Percentiles rank a stretch among this genome's conserved stretches.
phyloP scores from a whole-genome alignment of 2,329 filamentous ascomycete genomes.

The Pezicula radicicola region DNA sequence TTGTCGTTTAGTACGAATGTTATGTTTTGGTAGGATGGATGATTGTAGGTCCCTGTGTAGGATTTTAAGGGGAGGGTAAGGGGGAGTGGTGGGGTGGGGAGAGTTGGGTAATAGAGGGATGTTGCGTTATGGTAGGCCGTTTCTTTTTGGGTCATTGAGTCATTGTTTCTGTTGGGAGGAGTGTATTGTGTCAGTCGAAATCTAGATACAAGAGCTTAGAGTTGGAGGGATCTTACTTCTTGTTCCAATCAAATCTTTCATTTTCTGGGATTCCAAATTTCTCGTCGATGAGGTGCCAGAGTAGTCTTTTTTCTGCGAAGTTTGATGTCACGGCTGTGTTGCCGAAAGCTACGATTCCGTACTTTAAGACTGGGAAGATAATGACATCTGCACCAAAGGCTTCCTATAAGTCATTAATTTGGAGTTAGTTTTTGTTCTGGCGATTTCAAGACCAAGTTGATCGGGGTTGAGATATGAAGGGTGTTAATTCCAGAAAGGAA shows the following conservation, averaged over 20 bases:
- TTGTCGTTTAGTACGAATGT: slow-evolving; percentile 13
- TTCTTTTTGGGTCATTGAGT: slow-evolving; percentile 10
- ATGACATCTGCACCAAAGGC: slow-evolving; percentile 41
- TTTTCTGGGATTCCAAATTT: slow-evolving; percentile 31
- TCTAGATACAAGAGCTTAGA: not conserved
- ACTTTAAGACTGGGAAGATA: slow-evolving; percentile 41
- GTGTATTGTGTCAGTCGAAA: not conserved
- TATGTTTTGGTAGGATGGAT: slow-evolving; percentile 36
- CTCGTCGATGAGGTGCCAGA: slow-evolving; percentile 39
- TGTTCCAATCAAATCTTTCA: slow-evolving; percentile 34
- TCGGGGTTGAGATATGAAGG: too few species aligned
- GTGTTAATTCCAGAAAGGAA: too few species aligned
- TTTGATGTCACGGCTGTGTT: slow-evolving; percentile 43
- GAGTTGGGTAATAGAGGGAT: slow-evolving; percentile 34
- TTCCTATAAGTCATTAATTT: slow-evolving; percentile 12
- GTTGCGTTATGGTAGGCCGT: slow-evolving; percentile 28
- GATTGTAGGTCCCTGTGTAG: slow-evolving; percentile 40
- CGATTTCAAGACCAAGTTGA: too few species aligned
- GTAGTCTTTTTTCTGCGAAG: slow-evolving; percentile 27
- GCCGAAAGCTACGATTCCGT: slow-evolving; percentile 38
- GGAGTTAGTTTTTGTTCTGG: too few species aligned
- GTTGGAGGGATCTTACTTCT: slow-evolving; percentile 21
- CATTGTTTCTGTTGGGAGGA: slow-evolving; percentile 3
- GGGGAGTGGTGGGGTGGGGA: slow-evolving; percentile 32
- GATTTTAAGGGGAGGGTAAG: slow-evolving; percentile 30